Evolutionary conservation across 805 yeast species (phyloP), one percentile per base, ranked within the genome.

Genomic region (Lipomyces kockii): DNA sequence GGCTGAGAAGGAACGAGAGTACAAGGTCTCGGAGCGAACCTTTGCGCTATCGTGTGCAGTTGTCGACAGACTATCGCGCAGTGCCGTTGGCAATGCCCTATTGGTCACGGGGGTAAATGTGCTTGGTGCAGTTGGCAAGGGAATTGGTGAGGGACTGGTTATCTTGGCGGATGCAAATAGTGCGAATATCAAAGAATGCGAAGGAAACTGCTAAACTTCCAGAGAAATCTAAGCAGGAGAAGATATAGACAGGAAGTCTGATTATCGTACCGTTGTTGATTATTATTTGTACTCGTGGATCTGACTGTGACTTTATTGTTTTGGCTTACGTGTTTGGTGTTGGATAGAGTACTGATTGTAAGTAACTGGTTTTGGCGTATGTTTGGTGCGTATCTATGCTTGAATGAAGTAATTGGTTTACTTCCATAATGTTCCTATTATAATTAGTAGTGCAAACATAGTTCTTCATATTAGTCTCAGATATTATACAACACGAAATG

Each of bases 1-100:
- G 20, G 61, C 64, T 6, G 62, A 54, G 34, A 67, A 61, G 37
- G 71, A 67, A 32, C 63, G 62, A 5, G 62, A 67, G 29, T 67
- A 64, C 57, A 60, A 62, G 27, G 20, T 67, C 27, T 37, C 69
- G 4, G 58, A 65, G 54, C 63, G 63, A 20, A 52, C 63, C 27
- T 37, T 64, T 14, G 60, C 64, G 0, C 14, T 59, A 2, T 59
- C 64, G 8, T 32, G n/a, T 8, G 32, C 58, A 0, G 39, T 61
- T 17, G 51, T 62, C n/a, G 69, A 68, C 11, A 37, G 69, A 20
- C 8, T 68, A 17, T 62, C 62, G 25, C 12, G 43, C 9, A 61
- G 66, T 54, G 27, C 71, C 5, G 27, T 64, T 5, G 69, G 69
- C 14, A 58, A 49, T 2, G 39, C 58, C 2, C 46, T 61, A 5